A percentile compares a stretch with the other conserved stretches of the same genome.
phyloP scores from a whole-genome alignment of 257 asterid genomes.

The Solanum arcanum region DNA sequence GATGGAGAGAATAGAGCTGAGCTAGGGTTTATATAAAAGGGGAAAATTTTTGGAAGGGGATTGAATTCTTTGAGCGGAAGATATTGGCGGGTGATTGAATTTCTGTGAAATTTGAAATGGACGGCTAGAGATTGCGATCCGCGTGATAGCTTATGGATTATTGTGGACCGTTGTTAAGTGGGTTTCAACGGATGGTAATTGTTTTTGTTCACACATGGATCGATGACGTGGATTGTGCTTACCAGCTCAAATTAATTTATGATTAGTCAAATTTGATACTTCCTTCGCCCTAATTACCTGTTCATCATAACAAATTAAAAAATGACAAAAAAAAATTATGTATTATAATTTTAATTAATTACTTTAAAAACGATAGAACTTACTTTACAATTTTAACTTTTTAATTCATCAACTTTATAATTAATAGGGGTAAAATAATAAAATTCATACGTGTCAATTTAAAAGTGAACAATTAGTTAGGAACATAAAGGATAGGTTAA shows the following conservation, averaged over 20 bases:
- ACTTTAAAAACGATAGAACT: too few relatives aligned
- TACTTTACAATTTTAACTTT: too few relatives aligned
- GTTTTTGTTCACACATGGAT: not conserved
- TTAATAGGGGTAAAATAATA: too few relatives aligned
- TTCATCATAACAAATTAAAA: too few relatives aligned
- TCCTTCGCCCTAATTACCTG: too few relatives aligned
- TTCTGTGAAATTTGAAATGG: not conserved
- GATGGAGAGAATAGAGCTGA: too few relatives aligned
- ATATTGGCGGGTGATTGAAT: not conserved
- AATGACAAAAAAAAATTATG: too few relatives aligned
- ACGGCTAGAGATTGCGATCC: not conserved
- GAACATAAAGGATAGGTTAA: accelerated
- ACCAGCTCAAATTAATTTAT: not conserved
- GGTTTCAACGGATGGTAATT: not conserved
- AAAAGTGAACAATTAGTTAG: too few relatives aligned
- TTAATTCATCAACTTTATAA: too few relatives aligned
- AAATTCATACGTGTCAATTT: too few relatives aligned
- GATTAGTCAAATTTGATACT: not conserved
- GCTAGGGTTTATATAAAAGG: not conserved
- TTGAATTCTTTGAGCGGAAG: not conserved
- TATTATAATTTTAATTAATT: too few relatives aligned
- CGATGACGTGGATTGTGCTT: not conserved
- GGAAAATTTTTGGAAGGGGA: not conserved
- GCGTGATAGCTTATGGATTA: not conserved
- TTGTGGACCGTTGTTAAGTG: not conserved